phyloP scores from a whole-genome alignment of 495 filamentous ascomycete genomes.

The Usnea hakonensis region DNA sequence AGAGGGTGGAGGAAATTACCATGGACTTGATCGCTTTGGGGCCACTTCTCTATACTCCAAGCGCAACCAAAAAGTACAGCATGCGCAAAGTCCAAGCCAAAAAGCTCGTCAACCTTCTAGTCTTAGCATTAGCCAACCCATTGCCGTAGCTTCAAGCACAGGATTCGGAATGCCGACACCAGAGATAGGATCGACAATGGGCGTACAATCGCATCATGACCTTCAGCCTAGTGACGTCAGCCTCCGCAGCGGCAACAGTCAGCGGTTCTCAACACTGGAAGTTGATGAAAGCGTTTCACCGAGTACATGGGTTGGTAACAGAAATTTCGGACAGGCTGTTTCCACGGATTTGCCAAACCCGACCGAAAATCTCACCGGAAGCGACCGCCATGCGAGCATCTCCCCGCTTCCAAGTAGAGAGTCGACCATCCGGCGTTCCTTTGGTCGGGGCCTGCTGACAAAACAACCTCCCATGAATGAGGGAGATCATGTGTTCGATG shows the following conservation, averaged over 20 bases:
- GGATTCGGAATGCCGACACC: not conserved
- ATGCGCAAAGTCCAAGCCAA: not conserved
- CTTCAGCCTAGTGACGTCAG: not conserved
- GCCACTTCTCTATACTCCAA: not conserved
- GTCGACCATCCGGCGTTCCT: slow-evolving; percentile 1
- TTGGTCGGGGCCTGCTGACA: not conserved
- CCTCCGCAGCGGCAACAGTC: not conserved
- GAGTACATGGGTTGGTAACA: not conserved
- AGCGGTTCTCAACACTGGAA: not conserved
- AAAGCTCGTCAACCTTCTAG: not conserved
- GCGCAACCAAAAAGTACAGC: not conserved
- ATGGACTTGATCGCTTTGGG: not conserved
- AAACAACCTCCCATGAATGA: not conserved
- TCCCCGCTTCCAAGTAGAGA: slow-evolving; percentile 1
- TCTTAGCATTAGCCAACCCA: not conserved
- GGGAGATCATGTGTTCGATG: not conserved
- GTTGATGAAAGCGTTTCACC: not conserved
- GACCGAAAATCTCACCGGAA: not conserved
- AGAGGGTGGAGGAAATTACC: not conserved
- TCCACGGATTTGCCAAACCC: not conserved
- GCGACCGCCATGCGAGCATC: not conserved
- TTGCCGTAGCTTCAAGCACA: not conserved
- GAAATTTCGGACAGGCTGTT: not conserved
- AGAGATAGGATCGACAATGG: not conserved
- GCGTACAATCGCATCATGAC: not conserved